Evolutionary conservation across 345 rosid species (phyloP), one percentile per base, ranked within the genome.

Genomic region (Syzygium jambos): DNA sequence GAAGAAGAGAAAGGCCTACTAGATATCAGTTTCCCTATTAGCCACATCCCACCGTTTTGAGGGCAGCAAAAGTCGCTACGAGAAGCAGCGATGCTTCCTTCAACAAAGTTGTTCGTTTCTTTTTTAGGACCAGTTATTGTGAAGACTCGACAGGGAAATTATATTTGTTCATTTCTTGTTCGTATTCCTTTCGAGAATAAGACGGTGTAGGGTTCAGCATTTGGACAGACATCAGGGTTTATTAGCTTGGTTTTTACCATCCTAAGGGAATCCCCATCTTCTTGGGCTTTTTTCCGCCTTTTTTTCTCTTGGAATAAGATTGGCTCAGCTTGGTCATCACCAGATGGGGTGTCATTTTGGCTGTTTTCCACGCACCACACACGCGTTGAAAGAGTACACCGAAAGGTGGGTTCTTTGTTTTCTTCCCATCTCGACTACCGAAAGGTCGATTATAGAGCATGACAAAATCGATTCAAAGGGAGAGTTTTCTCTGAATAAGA

Each of bases 381-480:
- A 12, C 41, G 84, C 63, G 59, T 84, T 55, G 59, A 84, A 85
- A 77, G 51, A 77, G 78, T 86, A 87, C 89, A 73, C 87, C 90
- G 89, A 27, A 84, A 54, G 52, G 87, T 80, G 17, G 52, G 86
- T 4, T 55, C 88, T 68, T 59, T 86, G 41, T 7, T 87, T 22
- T 55, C 85, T 61, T 52, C 65, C 86, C 27, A 38, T 19, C 3
- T 43, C 11, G 27, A 34, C 27, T 73, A 38, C 80, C 80, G 80
- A 73, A 73, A 73, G 80, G 49, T 23, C 0, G 25, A 6, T 49
- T 0, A 6, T 17, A 84, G 23, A 38, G 49, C 80, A 19, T 73
- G 80, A 73, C 27, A 73, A 73, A 73, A 19, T 34, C 27, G 15
- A 73, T 38, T 41, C 49, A 38, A 34, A 38, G 80, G 2, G 49